Evolutionary conservation across 805 yeast genomes (phyloP).

Genomic region (Zygoascus flipseniorum): DNA sequence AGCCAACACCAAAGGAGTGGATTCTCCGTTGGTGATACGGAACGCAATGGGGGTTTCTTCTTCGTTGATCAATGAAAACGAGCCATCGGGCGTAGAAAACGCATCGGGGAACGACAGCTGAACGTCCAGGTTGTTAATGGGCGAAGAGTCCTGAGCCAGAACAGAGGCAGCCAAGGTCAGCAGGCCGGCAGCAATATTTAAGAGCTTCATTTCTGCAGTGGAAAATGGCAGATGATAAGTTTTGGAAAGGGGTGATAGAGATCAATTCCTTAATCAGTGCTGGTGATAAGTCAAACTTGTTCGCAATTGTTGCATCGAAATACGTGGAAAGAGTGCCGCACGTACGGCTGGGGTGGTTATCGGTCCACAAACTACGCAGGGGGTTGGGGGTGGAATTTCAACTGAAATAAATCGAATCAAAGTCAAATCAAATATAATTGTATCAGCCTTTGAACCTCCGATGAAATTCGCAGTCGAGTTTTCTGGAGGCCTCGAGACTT

Average conservation of each 20-base stretch:
- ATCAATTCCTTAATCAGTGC: too few species aligned
- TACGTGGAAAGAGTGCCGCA: neutral
- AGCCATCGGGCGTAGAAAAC: neutral
- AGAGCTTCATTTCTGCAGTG: neutral
- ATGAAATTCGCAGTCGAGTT: constrained; percentile 26
- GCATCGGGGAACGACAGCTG: neutral
- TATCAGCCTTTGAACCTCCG: neutral
- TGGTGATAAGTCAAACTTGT: too few species aligned
- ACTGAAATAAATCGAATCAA: neutral
- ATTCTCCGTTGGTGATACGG: constrained; percentile 20
- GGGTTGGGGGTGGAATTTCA: neutral
- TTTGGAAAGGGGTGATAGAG: too few species aligned
- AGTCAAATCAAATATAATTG: too few species aligned
- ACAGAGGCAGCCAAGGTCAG: constrained; percentile 4
- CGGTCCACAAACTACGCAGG: neutral
- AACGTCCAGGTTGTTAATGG: constrained; percentile 1
- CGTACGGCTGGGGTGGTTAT: neutral
- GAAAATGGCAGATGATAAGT: neutral
- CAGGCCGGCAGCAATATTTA: neutral
- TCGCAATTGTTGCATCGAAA: neutral
- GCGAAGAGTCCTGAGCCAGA: constrained; percentile 5
- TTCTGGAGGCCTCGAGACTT: constrained; percentile 76
- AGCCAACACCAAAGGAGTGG: constrained; percentile 15
- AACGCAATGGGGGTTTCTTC: constrained; percentile 19
- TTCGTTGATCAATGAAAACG: constrained; percentile 16